Conservation (phyloP, 2,329 filamentous ascomycete genomes). For the Aspergillus oerlinghausenensis region DNA sequence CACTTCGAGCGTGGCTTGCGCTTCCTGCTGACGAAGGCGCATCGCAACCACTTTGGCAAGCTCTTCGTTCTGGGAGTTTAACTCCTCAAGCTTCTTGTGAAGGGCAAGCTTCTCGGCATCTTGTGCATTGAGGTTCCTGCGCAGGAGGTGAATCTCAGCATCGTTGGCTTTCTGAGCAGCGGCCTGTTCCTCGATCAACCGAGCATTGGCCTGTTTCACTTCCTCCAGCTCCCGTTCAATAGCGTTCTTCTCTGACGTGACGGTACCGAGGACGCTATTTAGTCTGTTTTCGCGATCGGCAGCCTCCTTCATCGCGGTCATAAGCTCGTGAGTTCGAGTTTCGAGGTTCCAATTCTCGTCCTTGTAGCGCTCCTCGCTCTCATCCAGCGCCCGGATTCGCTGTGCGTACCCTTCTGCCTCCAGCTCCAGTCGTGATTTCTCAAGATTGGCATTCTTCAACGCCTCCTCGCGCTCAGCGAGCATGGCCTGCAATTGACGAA, state of each 20-base stretch:
- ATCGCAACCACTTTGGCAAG: conserved; percentile 77
- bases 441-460: conserved; percentile 67
- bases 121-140: conserved; percentile 70
- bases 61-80: conserved; percentile 85
- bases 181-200: conserved; percentile 74
- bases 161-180: conserved; percentile 77
- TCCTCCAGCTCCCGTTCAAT: conserved; percentile 88
- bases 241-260: conserved; percentile 69
- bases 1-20: conserved; percentile 54
- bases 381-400: conserved; percentile 75
- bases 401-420: conserved; percentile 76
- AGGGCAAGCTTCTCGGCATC: conserved; percentile 75
- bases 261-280: conserved; percentile 63
- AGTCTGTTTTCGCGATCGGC: conserved; percentile 80
- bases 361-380: conserved; percentile 93
- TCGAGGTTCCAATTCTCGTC: conserved; percentile 99
- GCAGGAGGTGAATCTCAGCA: conserved; percentile 77
- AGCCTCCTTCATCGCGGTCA: conserved; percentile 68
- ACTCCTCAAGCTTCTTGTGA: conserved; percentile 80
- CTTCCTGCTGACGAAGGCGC: conserved; percentile 64
- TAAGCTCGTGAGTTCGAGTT: conserved; percentile 80
- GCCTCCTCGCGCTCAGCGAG: conserved; percentile 85
- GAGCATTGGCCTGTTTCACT: conserved; percentile 72
- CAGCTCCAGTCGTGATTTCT: conserved; percentile 74
- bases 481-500: conserved; percentile 80